Conservation (phyloP, 805 yeast genomes). For the Hanseniaspora pseudoguilliermondii region DNA sequence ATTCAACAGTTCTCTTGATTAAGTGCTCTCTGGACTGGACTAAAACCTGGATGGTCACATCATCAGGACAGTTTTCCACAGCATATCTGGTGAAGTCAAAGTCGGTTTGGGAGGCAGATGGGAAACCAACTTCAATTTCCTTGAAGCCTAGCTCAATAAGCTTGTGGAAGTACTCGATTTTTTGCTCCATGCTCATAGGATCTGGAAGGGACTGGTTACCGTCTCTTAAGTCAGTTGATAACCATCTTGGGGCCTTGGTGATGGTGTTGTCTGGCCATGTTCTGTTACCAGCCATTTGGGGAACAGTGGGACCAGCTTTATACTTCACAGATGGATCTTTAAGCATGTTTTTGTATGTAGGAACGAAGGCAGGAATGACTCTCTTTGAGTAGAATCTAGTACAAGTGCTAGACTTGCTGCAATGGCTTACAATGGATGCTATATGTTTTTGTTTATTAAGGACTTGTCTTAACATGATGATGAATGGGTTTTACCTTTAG, state of each 20-base stretch:
- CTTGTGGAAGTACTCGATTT: slow-evolving; percentile 62
- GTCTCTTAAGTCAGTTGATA: slow-evolving; percentile 67
- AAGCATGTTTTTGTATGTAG: slow-evolving; percentile 42
- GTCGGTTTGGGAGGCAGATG: slow-evolving; percentile 72
- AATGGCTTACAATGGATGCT: slow-evolving; percentile 15
- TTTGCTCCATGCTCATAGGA: slow-evolving; percentile 66
- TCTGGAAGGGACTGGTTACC: slow-evolving; percentile 75
- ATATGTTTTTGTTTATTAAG: slow-evolving; percentile 16
- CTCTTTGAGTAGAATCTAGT: slow-evolving; percentile 12
- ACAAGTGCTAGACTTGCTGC: neutral
- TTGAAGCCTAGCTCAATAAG: slow-evolving; percentile 62
- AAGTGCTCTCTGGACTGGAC: slow-evolving; percentile 68
- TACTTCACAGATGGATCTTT: slow-evolving; percentile 58
- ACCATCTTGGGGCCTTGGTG: slow-evolving; percentile 67
- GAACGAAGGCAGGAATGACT: slow-evolving; percentile 24
- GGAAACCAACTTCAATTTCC: slow-evolving; percentile 71
- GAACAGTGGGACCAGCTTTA: slow-evolving; percentile 40
- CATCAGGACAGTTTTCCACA: slow-evolving; percentile 65
- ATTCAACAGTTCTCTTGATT: slow-evolving; percentile 60
- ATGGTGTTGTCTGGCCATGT: slow-evolving; percentile 59
- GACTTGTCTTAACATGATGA: neutral
- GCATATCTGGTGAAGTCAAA: slow-evolving; percentile 72
- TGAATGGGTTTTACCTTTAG: too few relatives aligned
- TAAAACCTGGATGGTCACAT: slow-evolving; percentile 58
- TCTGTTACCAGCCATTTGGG: slow-evolving; percentile 39